Evolutionary conservation across 106 monocot species (phyloP).

Genomic region (Gastrodia elata): DNA sequence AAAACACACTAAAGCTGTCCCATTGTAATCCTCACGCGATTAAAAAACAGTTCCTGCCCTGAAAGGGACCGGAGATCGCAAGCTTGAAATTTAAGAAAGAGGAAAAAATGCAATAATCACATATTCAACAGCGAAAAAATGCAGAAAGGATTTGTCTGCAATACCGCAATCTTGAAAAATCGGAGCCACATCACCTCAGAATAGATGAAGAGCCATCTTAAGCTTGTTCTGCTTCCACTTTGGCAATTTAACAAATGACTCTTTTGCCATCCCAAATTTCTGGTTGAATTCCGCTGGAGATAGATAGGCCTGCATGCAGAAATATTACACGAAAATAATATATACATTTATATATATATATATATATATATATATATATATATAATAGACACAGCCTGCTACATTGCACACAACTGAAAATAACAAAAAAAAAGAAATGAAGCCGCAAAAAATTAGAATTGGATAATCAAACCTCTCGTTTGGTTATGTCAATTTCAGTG

Average conservation of each 20-base stretch:
- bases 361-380: not conserved
- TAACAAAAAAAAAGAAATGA: not conserved
- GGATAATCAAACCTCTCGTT: constrained; percentile 43
- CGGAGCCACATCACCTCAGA: constrained; percentile 21
- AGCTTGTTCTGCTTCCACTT: constrained; percentile 95
- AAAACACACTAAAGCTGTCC: constrained; percentile 46
- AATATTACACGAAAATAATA: too few relatives aligned
- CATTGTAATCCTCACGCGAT: constrained; percentile 4
- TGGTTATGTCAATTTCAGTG: constrained; percentile 69
- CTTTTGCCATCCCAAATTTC: constrained; percentile 77
- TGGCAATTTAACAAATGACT: constrained; percentile 68
- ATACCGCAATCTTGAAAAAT: not conserved
- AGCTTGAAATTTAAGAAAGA: not conserved
- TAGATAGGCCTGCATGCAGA: constrained; percentile 82
- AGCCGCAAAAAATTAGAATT: not conserved
- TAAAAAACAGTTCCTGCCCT: not conserved
- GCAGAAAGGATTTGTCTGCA: not conserved
- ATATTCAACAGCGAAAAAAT: not conserved
- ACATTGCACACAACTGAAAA: too few relatives aligned
- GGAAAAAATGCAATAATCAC: not conserved
- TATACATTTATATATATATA: not conserved
- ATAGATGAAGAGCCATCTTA: constrained; percentile 63
- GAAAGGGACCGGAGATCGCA: not conserved
- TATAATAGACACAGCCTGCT: too few relatives aligned
- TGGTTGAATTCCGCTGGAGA: constrained; percentile 72